A percentile compares a stretch with the other conserved stretches of the same genome.
Evolutionary conservation across 495 filamentous ascomycete genomes (phyloP).

Genomic region (Talaromyces thailandensis): DNA sequence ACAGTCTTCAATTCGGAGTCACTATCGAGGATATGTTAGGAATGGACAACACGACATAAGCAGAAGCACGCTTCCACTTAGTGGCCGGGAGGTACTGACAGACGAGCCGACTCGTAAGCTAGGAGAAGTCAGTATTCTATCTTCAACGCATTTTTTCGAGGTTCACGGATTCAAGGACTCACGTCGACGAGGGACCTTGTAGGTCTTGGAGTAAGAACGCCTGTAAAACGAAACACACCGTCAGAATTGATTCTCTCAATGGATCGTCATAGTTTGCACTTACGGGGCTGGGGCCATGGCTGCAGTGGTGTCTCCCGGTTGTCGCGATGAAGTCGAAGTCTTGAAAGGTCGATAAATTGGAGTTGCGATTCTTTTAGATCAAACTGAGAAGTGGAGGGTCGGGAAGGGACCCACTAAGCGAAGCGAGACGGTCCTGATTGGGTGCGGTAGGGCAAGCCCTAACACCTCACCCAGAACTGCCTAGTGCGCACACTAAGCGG

Average conservation of each 20-base stretch:
- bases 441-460: constrained; percentile 2
- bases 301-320: constrained; percentile 27
- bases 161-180: constrained; percentile 18
- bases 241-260: constrained; percentile 19
- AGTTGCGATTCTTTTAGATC: constrained; percentile 6
- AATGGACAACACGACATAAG: constrained; percentile 70
- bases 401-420: constrained; percentile 12
- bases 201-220: constrained; percentile 92
- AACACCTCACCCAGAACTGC: not conserved
- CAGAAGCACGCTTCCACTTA: constrained; percentile 95
- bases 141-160: not conserved
- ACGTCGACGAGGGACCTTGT: constrained; percentile 80
- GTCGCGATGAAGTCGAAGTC: constrained; percentile 18
- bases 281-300: constrained; percentile 46
- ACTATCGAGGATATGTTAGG: constrained; percentile 49
- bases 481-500: constrained; percentile 20
- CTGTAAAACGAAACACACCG: constrained; percentile 18
- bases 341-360: constrained; percentile 16
- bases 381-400: constrained; percentile 18
- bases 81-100: constrained; percentile 95
- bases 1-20: constrained; percentile 99
- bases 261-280: constrained; percentile 18
- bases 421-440: constrained; percentile 1
- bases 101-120: constrained; percentile 97
- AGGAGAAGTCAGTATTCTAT: constrained; percentile 20